These are phyloP conservation scores for Begonia peltatifolia DNA, from an alignment of 306 rosid genomes.

Conservation along the genomic window DNA sequence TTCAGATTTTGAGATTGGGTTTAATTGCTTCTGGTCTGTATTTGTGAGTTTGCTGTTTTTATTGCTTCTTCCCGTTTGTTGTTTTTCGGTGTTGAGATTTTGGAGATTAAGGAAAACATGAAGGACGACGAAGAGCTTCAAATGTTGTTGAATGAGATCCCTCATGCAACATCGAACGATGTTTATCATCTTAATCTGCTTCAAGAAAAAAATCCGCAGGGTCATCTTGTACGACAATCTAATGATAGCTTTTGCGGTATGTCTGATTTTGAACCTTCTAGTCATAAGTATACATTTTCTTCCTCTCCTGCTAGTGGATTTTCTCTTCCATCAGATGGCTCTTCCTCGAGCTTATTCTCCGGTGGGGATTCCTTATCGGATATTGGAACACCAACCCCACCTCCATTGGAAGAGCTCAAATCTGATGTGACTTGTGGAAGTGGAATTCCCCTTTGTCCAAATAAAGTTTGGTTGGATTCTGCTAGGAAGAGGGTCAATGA, in stretches of 20 bases:
- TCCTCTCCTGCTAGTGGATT: slow-evolving; percentile 40
- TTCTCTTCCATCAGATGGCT: slow-evolving; percentile 34
- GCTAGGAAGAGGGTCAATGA: slow-evolving; percentile 12
- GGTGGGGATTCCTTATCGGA: slow-evolving; percentile 28
- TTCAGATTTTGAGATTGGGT: slow-evolving; percentile 10
- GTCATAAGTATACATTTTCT: slow-evolving; percentile 19
- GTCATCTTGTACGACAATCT: slow-evolving; percentile 1
- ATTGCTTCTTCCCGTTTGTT: not conserved
- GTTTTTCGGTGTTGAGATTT: slow-evolving; percentile 6
- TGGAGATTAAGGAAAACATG: slow-evolving; percentile 13
- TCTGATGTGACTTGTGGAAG: slow-evolving; percentile 13
- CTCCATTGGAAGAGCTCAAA: slow-evolving; percentile 32
- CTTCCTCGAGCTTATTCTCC: slow-evolving; percentile 43
- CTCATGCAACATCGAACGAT: slow-evolving; percentile 31
- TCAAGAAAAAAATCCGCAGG: not conserved
- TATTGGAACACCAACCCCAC: slow-evolving; percentile 38
- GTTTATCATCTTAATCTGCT: slow-evolving; percentile 9
- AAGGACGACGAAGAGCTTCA: slow-evolving; percentile 27
- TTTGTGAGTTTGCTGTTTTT: not conserved
- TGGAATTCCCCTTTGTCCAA: slow-evolving; percentile 9
- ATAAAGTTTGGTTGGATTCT: slow-evolving; percentile 14
- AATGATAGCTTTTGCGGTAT: slow-evolving; percentile 10
- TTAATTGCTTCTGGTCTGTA: slow-evolving; percentile 6
- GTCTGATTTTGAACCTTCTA: slow-evolving; percentile 21
- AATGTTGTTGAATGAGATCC: slow-evolving; percentile 48